Base-by-base conservation (phyloP, 441 rosid genomes). In the Adansonia madagascariensis region DNA sequence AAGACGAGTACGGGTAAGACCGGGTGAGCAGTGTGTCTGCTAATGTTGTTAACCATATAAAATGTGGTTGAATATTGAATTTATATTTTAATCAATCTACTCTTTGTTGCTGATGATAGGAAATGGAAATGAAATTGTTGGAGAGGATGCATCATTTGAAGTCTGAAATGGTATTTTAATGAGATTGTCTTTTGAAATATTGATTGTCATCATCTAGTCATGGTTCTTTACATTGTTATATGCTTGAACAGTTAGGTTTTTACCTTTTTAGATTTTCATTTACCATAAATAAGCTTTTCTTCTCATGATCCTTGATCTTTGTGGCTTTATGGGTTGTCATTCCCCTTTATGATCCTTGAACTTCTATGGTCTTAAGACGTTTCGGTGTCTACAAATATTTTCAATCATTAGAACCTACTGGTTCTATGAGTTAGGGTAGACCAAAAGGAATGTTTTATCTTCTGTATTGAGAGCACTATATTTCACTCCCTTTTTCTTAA, bases 1-100 rank as follows among this genome's bases (percentile, higher is more conserved):
- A 87, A 92, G 78, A 76, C 92, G 91, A 82, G 86, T 97, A 74
- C 89, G 83, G 95, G 99, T 97, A 88, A 84, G 98, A 82, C 62
- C 78, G 62, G 72, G 75, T 74, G 80, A 81, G 77, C 83, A 71
- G 62, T 79, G 74, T 76, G 65, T 71, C 41, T 24, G 18, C 20
- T 68, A 65, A 73, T 76, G 55, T 35, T 57, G 41, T 49, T 50
- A 53, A 53, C 60, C 75, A 41, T 43, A 52, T 73, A 39, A 53
- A 59, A 74, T 2, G 20, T 70, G 31, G 75, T 71, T 77, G 71
- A 66, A 35, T 63, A 52, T 35, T 61, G 63, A 82, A 77, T 66
- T 62, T 76, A 71, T 74, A 43, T 69, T 76, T 74, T 56, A 71
- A 63, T 47, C n/a, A 12, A 27, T 59, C 53, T 56, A 44, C 5